phyloP scores from a whole-genome alignment of 495 filamentous ascomycete genomes.

The Daldinia bambusicola region DNA sequence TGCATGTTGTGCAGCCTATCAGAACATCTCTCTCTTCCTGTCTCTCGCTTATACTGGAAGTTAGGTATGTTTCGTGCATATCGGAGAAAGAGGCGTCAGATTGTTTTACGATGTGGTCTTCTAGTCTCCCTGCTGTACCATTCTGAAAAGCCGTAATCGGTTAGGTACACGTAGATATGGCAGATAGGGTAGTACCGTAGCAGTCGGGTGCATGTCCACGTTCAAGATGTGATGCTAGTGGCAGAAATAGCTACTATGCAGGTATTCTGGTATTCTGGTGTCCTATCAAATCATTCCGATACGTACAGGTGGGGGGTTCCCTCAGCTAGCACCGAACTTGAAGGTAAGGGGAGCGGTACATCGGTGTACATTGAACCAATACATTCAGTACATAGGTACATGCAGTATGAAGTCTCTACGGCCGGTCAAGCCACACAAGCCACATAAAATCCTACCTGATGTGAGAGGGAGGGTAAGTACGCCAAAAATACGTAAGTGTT shows the following conservation, averaged over 20 bases:
- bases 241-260: neutral
- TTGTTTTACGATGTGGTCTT: conserved; percentile 11
- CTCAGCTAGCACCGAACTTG: neutral
- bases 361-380: too few relatives aligned
- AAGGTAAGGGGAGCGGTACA: neutral
- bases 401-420: too few relatives aligned
- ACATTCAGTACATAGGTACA: too few relatives aligned
- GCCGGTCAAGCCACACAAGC: too few relatives aligned
- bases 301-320: neutral
- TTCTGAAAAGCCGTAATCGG: conserved; percentile 17
- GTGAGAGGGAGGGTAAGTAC: conserved; percentile 5
- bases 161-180: conserved; percentile 24
- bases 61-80: conserved; percentile 31
- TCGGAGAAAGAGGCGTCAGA: conserved; percentile 17
- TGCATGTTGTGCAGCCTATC: conserved; percentile 19
- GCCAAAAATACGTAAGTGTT: conserved; percentile 1
- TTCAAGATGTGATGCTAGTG: conserved; percentile 32
- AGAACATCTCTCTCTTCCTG: neutral
- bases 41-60: conserved; percentile 29
- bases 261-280: neutral
- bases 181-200: conserved; percentile 30
- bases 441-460: neutral
- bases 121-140: conserved; percentile 2
- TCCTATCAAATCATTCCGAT: conserved; percentile 41
- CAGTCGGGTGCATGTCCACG: conserved; percentile 28